These are phyloP conservation scores for Lotus japonicus DNA, from an alignment of 306 rosid genomes.

Conservation along the genomic window DNA sequence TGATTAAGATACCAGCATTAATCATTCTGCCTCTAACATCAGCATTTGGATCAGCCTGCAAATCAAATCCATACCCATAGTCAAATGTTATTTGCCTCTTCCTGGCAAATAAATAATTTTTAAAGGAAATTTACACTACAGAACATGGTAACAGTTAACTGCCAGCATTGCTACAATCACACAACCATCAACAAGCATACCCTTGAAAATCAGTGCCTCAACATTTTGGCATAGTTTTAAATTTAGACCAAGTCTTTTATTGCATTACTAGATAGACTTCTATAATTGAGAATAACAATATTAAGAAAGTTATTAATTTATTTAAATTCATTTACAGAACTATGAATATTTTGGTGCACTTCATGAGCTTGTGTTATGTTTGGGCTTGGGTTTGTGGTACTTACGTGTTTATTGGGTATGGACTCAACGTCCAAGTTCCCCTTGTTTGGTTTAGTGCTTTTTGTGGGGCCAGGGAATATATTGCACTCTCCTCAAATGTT, in stretches of 20 bases:
- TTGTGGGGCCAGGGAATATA: not conserved
- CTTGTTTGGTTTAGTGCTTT: not conserved
- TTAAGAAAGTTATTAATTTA: not conserved
- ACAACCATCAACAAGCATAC: not conserved
- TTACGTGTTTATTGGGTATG: not conserved
- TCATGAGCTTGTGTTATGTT: not conserved
- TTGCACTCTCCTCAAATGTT: not conserved
- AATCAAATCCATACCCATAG: constrained; percentile 26
- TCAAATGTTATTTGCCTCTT: not conserved
- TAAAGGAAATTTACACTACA: not conserved
- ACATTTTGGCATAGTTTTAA: not conserved
- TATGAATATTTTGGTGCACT: not conserved
- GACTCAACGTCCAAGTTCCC: not conserved
- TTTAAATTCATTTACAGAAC: not conserved
- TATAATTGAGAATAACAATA: not conserved
- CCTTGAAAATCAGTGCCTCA: not conserved
- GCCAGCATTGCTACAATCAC: not conserved
- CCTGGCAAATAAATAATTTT: not conserved
- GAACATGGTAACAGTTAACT: not conserved
- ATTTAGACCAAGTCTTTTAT: not conserved
- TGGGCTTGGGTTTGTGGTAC: not conserved
- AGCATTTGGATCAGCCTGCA: constrained; percentile 93
- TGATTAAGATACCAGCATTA: constrained; percentile 89
- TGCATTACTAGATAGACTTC: not conserved
- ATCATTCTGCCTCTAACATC: constrained; percentile 98